Percentiles rank a stretch among this genome's conserved stretches.
phyloP scores from a whole-genome alignment of 1,284 basidiomycete genomes.

The Heimioporus retisporus region DNA sequence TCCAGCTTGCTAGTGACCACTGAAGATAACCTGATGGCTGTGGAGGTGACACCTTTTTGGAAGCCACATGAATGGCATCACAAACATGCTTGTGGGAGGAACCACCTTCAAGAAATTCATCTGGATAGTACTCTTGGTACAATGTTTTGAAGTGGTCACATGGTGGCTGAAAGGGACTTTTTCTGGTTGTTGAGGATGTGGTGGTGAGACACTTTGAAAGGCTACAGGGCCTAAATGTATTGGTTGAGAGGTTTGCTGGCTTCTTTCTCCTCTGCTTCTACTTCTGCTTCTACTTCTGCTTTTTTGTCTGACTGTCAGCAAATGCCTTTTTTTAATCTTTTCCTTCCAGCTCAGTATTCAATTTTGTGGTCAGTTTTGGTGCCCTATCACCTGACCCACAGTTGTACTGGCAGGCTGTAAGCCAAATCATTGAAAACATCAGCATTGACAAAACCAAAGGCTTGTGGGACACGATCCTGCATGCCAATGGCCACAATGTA shows the following conservation, averaged over 20 bases:
- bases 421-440: background rate
- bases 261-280: too few species aligned
- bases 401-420: background rate
- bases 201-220: background rate
- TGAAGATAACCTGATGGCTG: too few species aligned
- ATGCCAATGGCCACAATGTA: background rate
- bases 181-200: background rate
- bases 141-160: background rate
- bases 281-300: too few species aligned
- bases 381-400: background rate
- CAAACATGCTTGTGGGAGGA: too few species aligned
- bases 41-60: too few species aligned
- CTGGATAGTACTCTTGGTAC: too few species aligned
- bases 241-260: background rate
- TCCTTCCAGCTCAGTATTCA: background rate
- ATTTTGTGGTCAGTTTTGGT: conserved; percentile 2
- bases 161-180: background rate
- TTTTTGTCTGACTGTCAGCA: too few species aligned
- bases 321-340: too few species aligned
- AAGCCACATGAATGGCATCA: too few species aligned
- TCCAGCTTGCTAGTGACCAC: too few species aligned
- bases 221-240: background rate
- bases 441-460: conserved; percentile 5
- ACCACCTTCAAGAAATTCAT: too few species aligned
- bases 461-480: background rate